phyloP scores from a whole-genome alignment of 495 filamentous ascomycete genomes.

The Hypoxylon cercidicola region DNA sequence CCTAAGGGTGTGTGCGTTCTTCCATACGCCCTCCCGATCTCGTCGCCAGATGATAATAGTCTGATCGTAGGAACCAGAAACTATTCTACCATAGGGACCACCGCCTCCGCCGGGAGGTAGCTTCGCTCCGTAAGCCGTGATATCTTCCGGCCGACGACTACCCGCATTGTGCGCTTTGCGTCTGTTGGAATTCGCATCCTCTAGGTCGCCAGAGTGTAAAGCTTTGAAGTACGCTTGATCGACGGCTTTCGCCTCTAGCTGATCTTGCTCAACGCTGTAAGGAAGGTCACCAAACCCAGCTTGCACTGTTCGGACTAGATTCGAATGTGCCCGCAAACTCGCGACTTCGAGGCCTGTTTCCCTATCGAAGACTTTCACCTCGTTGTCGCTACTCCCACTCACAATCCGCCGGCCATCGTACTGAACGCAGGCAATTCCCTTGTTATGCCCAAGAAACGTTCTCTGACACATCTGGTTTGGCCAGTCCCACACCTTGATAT shows the following conservation, averaged over 20 bases:
- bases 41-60: constrained; percentile 94
- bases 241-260: constrained; percentile 74
- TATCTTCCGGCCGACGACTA: constrained; percentile 76
- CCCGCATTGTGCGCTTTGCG: constrained; percentile 76
- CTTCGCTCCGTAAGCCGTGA: constrained; percentile 80
- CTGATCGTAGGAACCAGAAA: constrained; percentile 96
- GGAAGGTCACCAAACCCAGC: constrained; percentile 91
- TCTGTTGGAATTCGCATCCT: constrained; percentile 50
- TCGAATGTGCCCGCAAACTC: constrained; percentile 79
- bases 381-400: constrained; percentile 93
- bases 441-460: constrained; percentile 86
- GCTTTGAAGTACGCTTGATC: constrained; percentile 79
- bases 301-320: constrained; percentile 93
- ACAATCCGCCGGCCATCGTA: constrained; percentile 97
- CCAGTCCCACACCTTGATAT: constrained; percentile 94
- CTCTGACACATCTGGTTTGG: constrained; percentile 76
- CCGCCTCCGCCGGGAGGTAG: constrained; percentile 90
- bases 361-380: constrained; percentile 92
- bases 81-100: constrained; percentile 84
- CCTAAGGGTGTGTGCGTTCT: constrained; percentile 72
- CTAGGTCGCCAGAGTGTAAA: constrained; percentile 66
- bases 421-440: constrained; percentile 97
- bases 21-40: constrained; percentile 83
- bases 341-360: constrained; percentile 86
- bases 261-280: constrained; percentile 76